Base-by-base conservation (phyloP, 345 rosid genomes). In the Odontarrhena argentea region DNA sequence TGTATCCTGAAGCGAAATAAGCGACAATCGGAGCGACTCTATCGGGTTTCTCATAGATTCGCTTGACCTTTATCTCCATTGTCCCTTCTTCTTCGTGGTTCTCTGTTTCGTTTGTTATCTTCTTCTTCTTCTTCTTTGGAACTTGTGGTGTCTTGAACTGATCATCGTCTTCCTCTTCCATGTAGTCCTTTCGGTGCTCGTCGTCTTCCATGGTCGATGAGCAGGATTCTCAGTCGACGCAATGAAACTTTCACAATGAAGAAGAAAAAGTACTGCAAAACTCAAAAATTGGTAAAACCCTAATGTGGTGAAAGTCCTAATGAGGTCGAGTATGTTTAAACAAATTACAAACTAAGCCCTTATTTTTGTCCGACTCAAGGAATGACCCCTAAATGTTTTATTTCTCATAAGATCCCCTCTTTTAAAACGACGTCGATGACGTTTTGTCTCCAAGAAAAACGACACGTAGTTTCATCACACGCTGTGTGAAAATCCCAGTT, bases 1-100 rank as follows among this genome's bases (percentile, higher is more conserved):
- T 73, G 74, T 79, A 93, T n/a, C 86, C 85, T 49, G 89, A 83
- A 9, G 94, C 80, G 81, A 90, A 86, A 69, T 93, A 93, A 10
- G 86, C 97, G 7, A 86, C 86, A 5, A 93, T 49, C 11, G 96
- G 96, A 13, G 82, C 71, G 28, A 74, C 63, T 70, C 75, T 79
- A 56, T 84, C 85, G 25, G 84, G 51, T 24, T 74, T 77, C 22
- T 79, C 89, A 0, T 45, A 59, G 34, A 85, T 49, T 64, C 70
- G 70, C 41, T 83, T 69, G 12, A 88, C 61, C 35, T 38, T 83
- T 9, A 82, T 79, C 11, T 50, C 67, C 35, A 82, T 32, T 36
- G 48, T 57, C 5, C 9, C 37, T 63, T n/a, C 74, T 10, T 37
- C 43, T 6, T 63, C 24, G 7, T 3, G 36, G 26, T 55, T 47